Percentiles rank a stretch among this genome's conserved stretches.
Conservation (phyloP, 2,329 filamentous ascomycete genomes). For the Aspergillus uvarum region DNA sequence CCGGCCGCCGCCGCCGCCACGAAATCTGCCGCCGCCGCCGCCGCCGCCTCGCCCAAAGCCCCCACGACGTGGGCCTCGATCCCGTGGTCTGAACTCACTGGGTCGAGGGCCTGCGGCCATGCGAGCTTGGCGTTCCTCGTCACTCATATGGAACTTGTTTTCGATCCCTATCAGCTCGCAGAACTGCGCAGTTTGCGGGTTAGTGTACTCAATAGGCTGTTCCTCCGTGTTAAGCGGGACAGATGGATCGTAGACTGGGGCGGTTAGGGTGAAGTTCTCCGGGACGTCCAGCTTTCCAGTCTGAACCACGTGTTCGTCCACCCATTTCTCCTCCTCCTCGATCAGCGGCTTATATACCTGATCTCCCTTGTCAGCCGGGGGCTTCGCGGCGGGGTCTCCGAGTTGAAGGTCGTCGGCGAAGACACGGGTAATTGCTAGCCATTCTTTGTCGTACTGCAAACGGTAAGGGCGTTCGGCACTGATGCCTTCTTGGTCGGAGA, state of each 20-base stretch:
- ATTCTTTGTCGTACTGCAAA: constrained; percentile 86
- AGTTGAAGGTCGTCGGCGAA: constrained; percentile 68
- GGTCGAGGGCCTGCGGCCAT: constrained; percentile 59
- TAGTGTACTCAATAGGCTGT: constrained; percentile 79
- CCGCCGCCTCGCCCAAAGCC: constrained; percentile 19
- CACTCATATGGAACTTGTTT: constrained; percentile 72
- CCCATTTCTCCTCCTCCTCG: constrained; percentile 71
- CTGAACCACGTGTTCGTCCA: constrained; percentile 71
- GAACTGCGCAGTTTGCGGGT: constrained; percentile 79
- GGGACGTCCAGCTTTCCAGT: constrained; percentile 66
- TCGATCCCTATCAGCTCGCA: constrained; percentile 74
- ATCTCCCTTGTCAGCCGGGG: constrained; percentile 66
- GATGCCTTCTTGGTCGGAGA: constrained; percentile 35
- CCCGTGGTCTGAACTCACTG: constrained; percentile 19
- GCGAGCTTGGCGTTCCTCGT: constrained; percentile 66
- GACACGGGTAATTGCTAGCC: constrained; percentile 86
- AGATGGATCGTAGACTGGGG: constrained; percentile 65
- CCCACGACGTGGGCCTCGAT: constrained; percentile 19
- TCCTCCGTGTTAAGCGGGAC: constrained; percentile 58
- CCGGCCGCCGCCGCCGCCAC: constrained; percentile 19
- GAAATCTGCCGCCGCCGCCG: constrained; percentile 24
- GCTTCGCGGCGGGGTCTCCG: constrained; percentile 57
- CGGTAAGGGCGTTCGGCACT: constrained; percentile 50
- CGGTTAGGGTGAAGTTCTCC: constrained; percentile 73
- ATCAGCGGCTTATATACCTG: constrained; percentile 67